These are phyloP conservation scores for Ustilago shanxiensis DNA, from an alignment of 1,284 basidiomycete species.

Conservation along the genomic window DNA sequence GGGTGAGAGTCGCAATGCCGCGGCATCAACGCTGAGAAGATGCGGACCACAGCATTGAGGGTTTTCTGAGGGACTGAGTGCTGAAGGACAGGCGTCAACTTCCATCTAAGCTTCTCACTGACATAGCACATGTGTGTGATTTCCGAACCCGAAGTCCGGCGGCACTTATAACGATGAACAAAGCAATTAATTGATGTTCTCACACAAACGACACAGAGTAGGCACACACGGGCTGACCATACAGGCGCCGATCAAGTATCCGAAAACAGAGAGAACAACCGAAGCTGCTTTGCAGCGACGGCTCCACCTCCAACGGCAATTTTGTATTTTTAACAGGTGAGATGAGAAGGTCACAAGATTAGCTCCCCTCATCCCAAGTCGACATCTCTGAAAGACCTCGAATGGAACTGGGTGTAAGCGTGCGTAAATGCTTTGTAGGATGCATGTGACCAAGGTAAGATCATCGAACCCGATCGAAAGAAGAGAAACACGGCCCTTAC, in stretches of 20 bases:
- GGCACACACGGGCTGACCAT: conserved; percentile 8
- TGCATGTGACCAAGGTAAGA: conserved; percentile 24
- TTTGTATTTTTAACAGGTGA: conserved; percentile 30
- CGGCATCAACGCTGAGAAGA: no score
- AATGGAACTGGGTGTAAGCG: conserved; percentile 64
- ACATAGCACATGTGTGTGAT: no score
- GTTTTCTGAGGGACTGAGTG: no score
- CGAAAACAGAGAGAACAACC: conserved; percentile 33
- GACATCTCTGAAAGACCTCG: conserved; percentile 1
- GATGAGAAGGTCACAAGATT: conserved; percentile 53
- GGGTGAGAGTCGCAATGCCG: no score
- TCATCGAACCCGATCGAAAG: conserved; percentile 18
- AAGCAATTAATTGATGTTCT: no score
- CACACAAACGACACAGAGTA: background rate
- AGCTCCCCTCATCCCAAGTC: conserved; percentile 60
- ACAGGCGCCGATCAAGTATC: conserved; percentile 11
- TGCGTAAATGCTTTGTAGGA: conserved; percentile 57
- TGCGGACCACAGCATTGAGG: no score
- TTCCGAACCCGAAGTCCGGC: no score
- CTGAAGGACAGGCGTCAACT: no score
- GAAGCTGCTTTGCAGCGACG: conserved; percentile 5
- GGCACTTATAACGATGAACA: no score
- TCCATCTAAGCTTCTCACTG: no score
- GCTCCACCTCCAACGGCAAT: conserved; percentile 42
- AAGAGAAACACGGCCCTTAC: conserved; percentile 4